Evolutionary conservation across 2,329 filamentous ascomycete genomes (phyloP), one percentile per base, ranked within the genome.

Genomic region (Setomelanomma holmii): DNA sequence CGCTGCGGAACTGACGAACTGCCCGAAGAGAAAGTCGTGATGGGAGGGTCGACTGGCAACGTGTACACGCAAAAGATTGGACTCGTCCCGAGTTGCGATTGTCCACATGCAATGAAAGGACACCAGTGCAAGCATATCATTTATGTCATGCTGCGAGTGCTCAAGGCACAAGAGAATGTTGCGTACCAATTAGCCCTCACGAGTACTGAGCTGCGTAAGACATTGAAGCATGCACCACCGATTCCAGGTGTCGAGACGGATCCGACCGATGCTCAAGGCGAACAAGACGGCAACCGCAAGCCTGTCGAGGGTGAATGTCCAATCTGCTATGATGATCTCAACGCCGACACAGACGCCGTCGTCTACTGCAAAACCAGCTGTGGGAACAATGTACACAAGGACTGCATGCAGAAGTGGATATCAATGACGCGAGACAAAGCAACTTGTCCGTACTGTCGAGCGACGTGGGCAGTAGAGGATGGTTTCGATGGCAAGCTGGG

Each of bases 51-150:
- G 4, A 87, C 84, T 0, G 85, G 85, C 14, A 87, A 87, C 59
- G 72, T 88, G 16, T 88, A 89, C 70, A 81, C 76, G 0, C 80
- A 85, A 27, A 76, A 70, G 10, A 82, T 89, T 46, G 69, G 73
- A 51, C 80, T 81, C 45, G 61, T 78, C 10, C 84, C 84, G 0
- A 73, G 60, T 5, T 87, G 84, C 69, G 77, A 77, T 49, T 87
- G 84, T 65, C 82, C 83, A 0, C 81, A 86, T 67, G 75, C 78
- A 1, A 54, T 40, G 27, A 83, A 82, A 51, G 82, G 84, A 4
- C 82, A 84, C 39, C 82, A 86, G 61, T 89, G 86, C 79, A 88
- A 88, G 65, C 87, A 89, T 60, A 75, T 86, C 21, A 55, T 88
- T 38, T 89, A 86, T 63, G 82, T 86, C 19, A 78, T 87, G 49